A percentile compares a stretch with the other conserved stretches of the same genome.
phyloP scores from a whole-genome alignment of 208 protist genomes.

The Trypanosoma grayi region DNA sequence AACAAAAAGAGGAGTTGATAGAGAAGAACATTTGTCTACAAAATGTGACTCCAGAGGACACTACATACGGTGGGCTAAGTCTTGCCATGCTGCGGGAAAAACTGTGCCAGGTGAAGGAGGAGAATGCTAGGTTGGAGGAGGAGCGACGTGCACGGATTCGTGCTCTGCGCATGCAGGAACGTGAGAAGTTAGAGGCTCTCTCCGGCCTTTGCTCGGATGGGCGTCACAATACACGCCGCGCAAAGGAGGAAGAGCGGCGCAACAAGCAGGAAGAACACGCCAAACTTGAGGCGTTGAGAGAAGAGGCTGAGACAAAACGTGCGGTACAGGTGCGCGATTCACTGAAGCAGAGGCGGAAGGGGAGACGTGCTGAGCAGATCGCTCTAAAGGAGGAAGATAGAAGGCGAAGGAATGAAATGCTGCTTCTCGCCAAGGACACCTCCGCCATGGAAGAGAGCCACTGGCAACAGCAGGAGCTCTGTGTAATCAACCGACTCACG shows the following conservation, averaged over 20 bases:
- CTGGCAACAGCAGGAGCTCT: conserved; percentile 72
- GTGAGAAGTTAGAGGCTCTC: conserved; percentile 20
- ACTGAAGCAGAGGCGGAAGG: conserved; percentile 41
- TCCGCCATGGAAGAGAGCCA: conserved; percentile 63
- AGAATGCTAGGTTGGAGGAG: conserved; percentile 11
- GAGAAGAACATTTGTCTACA: conserved; percentile 10
- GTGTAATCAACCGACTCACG: conserved; percentile 45
- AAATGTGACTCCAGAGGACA: background rate
- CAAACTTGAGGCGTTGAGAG: conserved; percentile 25
- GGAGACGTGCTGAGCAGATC: conserved; percentile 25
- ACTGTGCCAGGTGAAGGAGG: conserved; percentile 6
- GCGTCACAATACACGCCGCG: conserved; percentile 34
- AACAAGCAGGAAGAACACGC: conserved; percentile 25
- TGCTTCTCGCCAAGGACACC: conserved; percentile 56
- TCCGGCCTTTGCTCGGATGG: conserved; percentile 21
- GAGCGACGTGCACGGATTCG: conserved; percentile 8
- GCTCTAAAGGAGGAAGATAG: conserved; percentile 38
- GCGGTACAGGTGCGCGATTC: conserved; percentile 53
- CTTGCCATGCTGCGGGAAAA: conserved; percentile 8
- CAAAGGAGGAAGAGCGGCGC: conserved; percentile 24
- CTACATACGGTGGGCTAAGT: conserved; percentile 4
- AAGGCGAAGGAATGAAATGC: conserved; percentile 49
- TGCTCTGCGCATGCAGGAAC: conserved; percentile 10
- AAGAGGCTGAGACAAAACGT: conserved; percentile 33
- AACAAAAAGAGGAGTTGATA: conserved; percentile 23